Evolutionary conservation across 2,329 filamentous ascomycete genomes (phyloP).

Genomic region (Sphaerulina populicola): DNA sequence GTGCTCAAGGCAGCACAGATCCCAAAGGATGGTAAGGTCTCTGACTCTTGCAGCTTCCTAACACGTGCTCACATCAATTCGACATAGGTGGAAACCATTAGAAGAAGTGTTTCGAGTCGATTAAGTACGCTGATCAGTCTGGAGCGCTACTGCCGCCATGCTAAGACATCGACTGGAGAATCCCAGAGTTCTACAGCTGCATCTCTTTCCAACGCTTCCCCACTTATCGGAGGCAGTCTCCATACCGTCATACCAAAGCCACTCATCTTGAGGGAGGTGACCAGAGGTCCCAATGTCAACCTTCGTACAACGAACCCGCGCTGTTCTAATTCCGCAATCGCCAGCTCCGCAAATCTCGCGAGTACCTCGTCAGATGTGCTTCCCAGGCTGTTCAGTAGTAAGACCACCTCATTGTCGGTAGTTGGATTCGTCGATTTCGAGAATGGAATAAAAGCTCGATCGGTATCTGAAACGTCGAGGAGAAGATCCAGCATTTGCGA

Average conservation of each 20-base stretch:
- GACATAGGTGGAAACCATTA: constrained; percentile 47
- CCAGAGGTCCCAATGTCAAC: constrained; percentile 31
- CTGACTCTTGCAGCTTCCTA: neutral
- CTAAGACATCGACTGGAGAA: constrained; percentile 30
- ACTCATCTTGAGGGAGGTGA: constrained; percentile 35
- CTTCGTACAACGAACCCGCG: constrained; percentile 31
- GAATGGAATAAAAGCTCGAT: constrained; percentile 34
- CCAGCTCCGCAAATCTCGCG: constrained; percentile 32
- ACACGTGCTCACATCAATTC: neutral
- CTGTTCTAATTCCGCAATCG: constrained; percentile 26
- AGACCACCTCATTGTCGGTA: constrained; percentile 30
- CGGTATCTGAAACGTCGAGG: constrained; percentile 29
- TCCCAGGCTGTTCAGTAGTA: constrained; percentile 33
- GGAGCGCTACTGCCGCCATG: constrained; percentile 31
- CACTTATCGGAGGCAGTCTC: constrained; percentile 29
- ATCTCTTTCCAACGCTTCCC: constrained; percentile 25
- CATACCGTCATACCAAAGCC: constrained; percentile 35
- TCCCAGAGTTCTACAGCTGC: constrained; percentile 32
- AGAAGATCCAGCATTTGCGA: constrained; percentile 33
- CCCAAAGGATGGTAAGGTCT: constrained; percentile 47
- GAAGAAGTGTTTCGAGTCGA: constrained; percentile 58
- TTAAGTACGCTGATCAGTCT: neutral
- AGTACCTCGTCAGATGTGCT: constrained; percentile 34
- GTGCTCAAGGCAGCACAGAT: constrained; percentile 52
- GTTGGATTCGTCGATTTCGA: constrained; percentile 26